Base-by-base conservation (phyloP, 805 yeast species). In the Candida sanyiensis region DNA sequence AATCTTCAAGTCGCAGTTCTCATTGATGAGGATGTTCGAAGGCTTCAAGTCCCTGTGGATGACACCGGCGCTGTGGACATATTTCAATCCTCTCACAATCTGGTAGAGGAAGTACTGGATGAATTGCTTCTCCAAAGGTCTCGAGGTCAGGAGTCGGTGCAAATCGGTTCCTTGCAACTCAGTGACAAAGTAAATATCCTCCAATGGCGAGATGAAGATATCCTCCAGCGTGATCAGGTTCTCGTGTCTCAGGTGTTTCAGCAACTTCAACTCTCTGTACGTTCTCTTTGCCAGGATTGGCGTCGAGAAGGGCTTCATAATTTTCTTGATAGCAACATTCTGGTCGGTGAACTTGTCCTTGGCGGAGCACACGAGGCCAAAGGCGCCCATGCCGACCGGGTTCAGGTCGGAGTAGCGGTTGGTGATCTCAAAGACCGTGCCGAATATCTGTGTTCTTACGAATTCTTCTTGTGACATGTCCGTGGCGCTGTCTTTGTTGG, bases 311-410 rank as follows among this genome's bases (percentile, higher is more conserved):
- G 99, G 98, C 60, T 88, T 90, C 96, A 90, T 86, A 52, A 93
- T 90, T 67, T 93, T 93, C 62, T 93, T 93, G 45, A 93, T 93
- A 34, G 99, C 99, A 26, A 93, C 98, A 50, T 83, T 86, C 61
- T 89, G 96, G 39, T 77, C 80, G 0, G 96, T 88, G 44, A 89
- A 73, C 50, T 81, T 85, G 63, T 93, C 98, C 40, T 81, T 77
- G 2, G 98, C 99, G 7, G 96, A 87, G 59, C 98, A 93, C 28
- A 93, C 99, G 15, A 93, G 72, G 5, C 99, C 99, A 59, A 93
- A 93, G 7, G 98, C 98, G 19, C 99, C 99, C 99, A 93, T 93
- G 0, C 99, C 99, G 36, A 93, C 96, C 2, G 99, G 98, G 56
- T 88, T 90, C 45, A 93, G 72, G 57, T 90, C 96, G 4, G 85